These are phyloP conservation scores for Pleurotus djamor DNA, from an alignment of 768 basidiomycete genomes.

Conservation along the genomic window DNA sequence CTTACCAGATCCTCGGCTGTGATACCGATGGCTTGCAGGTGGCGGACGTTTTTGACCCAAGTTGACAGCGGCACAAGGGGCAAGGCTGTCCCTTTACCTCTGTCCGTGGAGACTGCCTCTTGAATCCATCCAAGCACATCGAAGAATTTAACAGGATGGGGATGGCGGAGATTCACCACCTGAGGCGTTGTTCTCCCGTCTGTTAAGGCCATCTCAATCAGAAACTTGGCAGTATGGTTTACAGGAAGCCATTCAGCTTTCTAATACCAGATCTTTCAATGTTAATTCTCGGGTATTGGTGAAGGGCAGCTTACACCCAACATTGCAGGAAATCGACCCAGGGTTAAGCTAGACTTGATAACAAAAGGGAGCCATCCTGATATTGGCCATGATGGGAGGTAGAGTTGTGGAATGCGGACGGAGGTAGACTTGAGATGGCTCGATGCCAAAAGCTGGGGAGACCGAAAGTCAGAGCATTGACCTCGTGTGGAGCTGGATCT, in stretches of 20 bases:
- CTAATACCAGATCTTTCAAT: slow-evolving; percentile 15
- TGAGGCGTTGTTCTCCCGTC: slow-evolving; percentile 8
- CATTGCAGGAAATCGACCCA: slow-evolving; percentile 17
- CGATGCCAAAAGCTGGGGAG: slow-evolving; percentile 22
- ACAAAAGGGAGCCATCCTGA: slow-evolving; percentile 38
- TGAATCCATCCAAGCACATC: slow-evolving; percentile 7
- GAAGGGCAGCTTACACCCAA: slow-evolving; percentile 19
- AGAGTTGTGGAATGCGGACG: slow-evolving; percentile 30
- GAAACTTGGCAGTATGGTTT: slow-evolving; percentile 20
- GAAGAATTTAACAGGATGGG: slow-evolving; percentile 28
- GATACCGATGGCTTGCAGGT: not conserved
- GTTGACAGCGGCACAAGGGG: not conserved
- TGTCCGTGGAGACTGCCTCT: not conserved
- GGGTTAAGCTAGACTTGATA: slow-evolving; percentile 28
- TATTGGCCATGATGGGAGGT: slow-evolving; percentile 34
- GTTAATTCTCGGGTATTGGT: not conserved
- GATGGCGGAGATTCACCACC: slow-evolving; percentile 33
- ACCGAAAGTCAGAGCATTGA: not conserved
- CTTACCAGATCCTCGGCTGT: not conserved
- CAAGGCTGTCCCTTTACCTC: no score
- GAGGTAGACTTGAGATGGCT: slow-evolving; percentile 26
- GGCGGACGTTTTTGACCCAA: not conserved
- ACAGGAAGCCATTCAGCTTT: slow-evolving; percentile 32
- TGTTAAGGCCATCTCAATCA: slow-evolving; percentile 28
- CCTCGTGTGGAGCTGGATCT: no score